Base-by-base conservation (phyloP, 2,329 filamentous ascomycete species). In the Curvularia eragrostidis region DNA sequence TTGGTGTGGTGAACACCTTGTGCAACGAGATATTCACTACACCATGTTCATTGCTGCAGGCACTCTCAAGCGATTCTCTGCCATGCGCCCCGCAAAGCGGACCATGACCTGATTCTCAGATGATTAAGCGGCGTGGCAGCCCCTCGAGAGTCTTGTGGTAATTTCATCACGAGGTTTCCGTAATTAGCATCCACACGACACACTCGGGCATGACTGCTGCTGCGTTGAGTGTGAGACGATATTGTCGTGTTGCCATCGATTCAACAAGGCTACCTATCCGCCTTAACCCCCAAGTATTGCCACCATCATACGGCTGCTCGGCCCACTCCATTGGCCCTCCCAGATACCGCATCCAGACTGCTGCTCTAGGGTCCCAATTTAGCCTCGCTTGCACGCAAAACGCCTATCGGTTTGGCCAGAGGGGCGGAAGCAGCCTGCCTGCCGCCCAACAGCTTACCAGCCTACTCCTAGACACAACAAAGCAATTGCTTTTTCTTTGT, bases 371-470 rank as follows among this genome's bases (percentile, higher is more conserved):
- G 39, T 49, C 34, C 47, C 47, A 49, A 49, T 49, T 39, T 49
- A 49, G 47, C 21, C 47, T 49, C 47, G 47, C 47, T 49, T 49
- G n/a, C 15, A 26, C 28, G 18, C 24, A 18, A 39, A 39, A 49
- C 47, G 47, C 47, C 47, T 49, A 49, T 49, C 34, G 28, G 9
- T 49, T 49, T 39, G 34, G 47, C 47, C 19, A 38, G 30, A 23
- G 32, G 21, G 10, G 32, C 47, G 34, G 47, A 49, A 39, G 47
- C 43, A 23, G 43, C n/a, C 43, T 21, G 26, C 28, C 43, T 13
- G 24, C 42, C 6, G 26, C 24, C 21, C 47, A 49, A 28, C 47
- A 49, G 47, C 47, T 23, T 49, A 6, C 32, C 32, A 24, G 32
- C 46, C 34, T 38, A 13, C 9, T 9, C 9, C 10, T 9, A 12